Evolutionary conservation across 169 alveolate species (phyloP).

Genomic region (Cryptosporidium xiaoi): DNA sequence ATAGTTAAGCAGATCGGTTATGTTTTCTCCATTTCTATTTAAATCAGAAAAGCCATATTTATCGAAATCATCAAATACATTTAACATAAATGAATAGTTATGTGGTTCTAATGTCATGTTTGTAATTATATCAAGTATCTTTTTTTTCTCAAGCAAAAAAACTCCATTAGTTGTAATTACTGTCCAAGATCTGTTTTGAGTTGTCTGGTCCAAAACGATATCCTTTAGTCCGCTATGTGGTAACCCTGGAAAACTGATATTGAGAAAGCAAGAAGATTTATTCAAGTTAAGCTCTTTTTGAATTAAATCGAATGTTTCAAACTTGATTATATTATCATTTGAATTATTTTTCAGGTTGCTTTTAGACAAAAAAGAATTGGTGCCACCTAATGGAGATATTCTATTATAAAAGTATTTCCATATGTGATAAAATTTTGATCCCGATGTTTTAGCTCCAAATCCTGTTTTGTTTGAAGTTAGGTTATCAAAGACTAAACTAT

Average conservation of each 20-base stretch:
- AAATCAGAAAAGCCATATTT: background rate
- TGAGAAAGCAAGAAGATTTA: slow-evolving; percentile 9
- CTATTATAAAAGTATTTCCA: slow-evolving; percentile 60
- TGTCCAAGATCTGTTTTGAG: slow-evolving; percentile 60
- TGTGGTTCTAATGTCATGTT: slow-evolving; percentile 63
- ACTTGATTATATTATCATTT: background rate
- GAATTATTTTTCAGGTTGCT: background rate
- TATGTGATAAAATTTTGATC: slow-evolving; percentile 31
- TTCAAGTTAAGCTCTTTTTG: background rate
- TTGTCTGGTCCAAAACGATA: slow-evolving; percentile 32
- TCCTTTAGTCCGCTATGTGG: slow-evolving; percentile 69
- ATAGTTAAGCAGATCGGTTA: background rate
- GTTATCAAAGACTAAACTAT: background rate
- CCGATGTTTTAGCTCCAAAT: slow-evolving; percentile 43
- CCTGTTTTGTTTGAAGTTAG: background rate
- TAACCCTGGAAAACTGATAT: slow-evolving; percentile 14
- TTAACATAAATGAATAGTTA: slow-evolving; percentile 62
- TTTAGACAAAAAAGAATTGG: too few relatives aligned
- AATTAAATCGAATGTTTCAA: slow-evolving; percentile 2
- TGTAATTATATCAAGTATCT: slow-evolving; percentile 53
- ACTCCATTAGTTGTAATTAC: slow-evolving; percentile 58
- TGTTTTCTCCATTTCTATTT: background rate
- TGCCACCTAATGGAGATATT: background rate
- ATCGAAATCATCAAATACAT: slow-evolving; percentile 44
- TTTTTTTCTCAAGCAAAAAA: slow-evolving; percentile 37